Base-by-base conservation (phyloP, 805 yeast genomes). In the Pichia kluyveri region DNA sequence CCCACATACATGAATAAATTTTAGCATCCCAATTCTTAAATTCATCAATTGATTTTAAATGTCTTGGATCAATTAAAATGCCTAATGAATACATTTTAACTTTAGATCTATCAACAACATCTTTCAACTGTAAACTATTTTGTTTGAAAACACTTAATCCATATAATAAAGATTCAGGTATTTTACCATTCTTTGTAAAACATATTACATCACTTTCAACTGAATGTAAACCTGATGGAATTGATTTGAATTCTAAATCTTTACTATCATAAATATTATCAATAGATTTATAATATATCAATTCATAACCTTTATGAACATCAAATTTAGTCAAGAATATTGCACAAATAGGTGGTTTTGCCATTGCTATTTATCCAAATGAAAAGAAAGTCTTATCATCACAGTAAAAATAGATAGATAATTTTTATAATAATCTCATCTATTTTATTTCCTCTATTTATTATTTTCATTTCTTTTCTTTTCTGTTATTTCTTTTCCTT, bases 141-240 rank as follows among this genome's bases (percentile, higher is more conserved):
- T 75, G 83, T 44, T 67, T 69, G 56, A 69, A 80, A 6, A 73
- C 75, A 1, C 81, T 69, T 0, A 80, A 60, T 2, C 86, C 84
- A 45, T 72, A 70, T n/a, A 65, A 45, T 12, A 65, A 48, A 6
- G 61, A 56, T 0, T 54, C 51, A n/a, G 54, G 51, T 6, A 47
- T 53, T 4, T 47, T 52, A 38, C 58, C 55, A 39, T 56, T 52
- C 14, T 60, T 63, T 3, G 70, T 72, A 61, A 82, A 82, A 45
- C 76, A 74, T 1, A 82, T 69, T 2, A 76, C 73, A 56, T 83
- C 89, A 14, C 56, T 48, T 19, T 61, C 60, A 3, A 69, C 68
- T 14, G 75, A 70, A 56, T 83, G 89, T 2, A 81, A 66, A 1
- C 90, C 88, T 0, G 86, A 79, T 0, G 89, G 89, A 41, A 83